Evolutionary conservation across 495 filamentous ascomycete species (phyloP).

Genomic region (Haplographium delicatum): DNA sequence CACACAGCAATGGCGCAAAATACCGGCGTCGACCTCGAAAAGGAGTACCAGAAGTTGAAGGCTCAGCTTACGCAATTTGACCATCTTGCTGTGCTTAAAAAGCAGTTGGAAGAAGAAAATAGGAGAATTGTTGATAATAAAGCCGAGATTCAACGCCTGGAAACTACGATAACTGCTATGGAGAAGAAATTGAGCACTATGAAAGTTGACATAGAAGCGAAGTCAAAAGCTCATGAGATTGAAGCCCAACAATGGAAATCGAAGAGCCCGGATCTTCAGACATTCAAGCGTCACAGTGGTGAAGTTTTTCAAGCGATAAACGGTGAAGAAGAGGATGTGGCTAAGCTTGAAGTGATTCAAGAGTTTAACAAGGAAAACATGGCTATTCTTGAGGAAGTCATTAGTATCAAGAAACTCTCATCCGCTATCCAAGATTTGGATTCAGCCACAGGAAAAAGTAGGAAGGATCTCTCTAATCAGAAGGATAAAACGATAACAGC

Average conservation of each 20-base stretch:
- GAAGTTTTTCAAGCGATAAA: neutral
- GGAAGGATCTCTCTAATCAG: neutral
- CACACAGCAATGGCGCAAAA: neutral
- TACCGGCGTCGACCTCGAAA: neutral
- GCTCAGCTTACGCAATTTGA: neutral
- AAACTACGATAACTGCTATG: neutral
- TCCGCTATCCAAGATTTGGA: neutral
- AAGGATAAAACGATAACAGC: neutral
- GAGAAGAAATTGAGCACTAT: neutral
- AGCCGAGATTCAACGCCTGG: neutral
- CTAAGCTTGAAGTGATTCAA: neutral
- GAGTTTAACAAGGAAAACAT: neutral
- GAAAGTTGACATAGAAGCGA: neutral
- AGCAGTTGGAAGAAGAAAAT: neutral
- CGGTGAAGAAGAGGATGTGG: neutral
- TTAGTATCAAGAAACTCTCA: neutral
- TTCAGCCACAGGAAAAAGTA: neutral
- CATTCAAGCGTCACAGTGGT: neutral
- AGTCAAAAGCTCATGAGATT: neutral
- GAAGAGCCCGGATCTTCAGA: neutral
- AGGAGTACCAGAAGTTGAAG: neutral
- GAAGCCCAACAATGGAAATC: neutral
- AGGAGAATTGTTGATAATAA: neutral
- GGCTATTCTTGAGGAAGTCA: neutral
- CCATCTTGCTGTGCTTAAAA: neutral